Conservation (phyloP, 2,329 filamentous ascomycete species). For the Colletotrichum aenigma region DNA sequence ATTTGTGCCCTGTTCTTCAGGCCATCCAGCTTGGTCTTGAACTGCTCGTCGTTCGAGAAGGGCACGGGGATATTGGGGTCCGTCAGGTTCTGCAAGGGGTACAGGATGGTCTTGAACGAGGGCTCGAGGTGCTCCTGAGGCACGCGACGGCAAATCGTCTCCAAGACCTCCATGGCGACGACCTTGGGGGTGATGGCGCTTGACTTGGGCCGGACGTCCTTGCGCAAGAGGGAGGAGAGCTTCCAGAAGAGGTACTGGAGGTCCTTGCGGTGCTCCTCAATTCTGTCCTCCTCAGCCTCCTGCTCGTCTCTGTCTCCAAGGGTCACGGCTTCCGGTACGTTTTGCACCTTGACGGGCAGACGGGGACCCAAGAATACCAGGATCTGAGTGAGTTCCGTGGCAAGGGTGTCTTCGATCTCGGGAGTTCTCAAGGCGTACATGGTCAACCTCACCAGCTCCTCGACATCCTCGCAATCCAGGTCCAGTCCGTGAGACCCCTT, state of each 20-base stretch:
- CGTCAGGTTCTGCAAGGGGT: slow-evolving; percentile 79
- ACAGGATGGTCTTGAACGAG: slow-evolving; percentile 65
- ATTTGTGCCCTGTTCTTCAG: slow-evolving; percentile 77
- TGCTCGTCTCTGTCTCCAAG: slow-evolving; percentile 47
- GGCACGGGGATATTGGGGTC: slow-evolving; percentile 77
- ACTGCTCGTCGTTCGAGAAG: slow-evolving; percentile 71
- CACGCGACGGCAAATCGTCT: slow-evolving; percentile 69
- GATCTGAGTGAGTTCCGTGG: slow-evolving; percentile 79
- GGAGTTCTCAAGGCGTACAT: slow-evolving; percentile 63
- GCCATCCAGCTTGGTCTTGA: slow-evolving; percentile 71
- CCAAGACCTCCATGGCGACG: slow-evolving; percentile 75
- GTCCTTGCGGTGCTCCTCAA: slow-evolving; percentile 32
- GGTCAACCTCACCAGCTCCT: slow-evolving; percentile 56
- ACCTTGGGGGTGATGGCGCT: slow-evolving; percentile 74
- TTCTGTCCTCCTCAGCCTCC: slow-evolving; percentile 35
- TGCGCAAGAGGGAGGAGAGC: slow-evolving; percentile 78
- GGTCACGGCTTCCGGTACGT: slow-evolving; percentile 42
- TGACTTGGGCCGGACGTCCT: slow-evolving; percentile 70
- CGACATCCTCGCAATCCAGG: slow-evolving; percentile 68
- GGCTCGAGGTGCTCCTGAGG: slow-evolving; percentile 60
- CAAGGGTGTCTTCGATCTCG: slow-evolving; percentile 75
- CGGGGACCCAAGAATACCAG: slow-evolving; percentile 78
- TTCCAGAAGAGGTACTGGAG: slow-evolving; percentile 81
- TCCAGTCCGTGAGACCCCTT: slow-evolving; percentile 73
- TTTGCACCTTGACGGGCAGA: slow-evolving; percentile 36